These are phyloP conservation scores for Russula virescens DNA, from an alignment of 768 basidiomycete genomes.

Conservation along the genomic window DNA sequence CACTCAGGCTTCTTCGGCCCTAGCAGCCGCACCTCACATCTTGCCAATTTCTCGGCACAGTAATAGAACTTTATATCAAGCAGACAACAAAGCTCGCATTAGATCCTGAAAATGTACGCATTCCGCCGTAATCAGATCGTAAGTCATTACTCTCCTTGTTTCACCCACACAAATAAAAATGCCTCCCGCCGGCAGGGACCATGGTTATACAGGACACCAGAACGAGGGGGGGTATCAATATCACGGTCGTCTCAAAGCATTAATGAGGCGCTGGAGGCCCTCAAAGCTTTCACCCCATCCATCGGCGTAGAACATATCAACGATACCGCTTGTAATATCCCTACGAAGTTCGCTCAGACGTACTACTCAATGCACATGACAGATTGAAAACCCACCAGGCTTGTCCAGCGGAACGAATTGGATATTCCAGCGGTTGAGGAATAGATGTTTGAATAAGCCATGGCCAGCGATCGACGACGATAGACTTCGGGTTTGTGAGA, in stretches of 20 bases:
- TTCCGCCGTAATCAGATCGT: slow-evolving; percentile 8
- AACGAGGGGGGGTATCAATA: slow-evolving; percentile 7
- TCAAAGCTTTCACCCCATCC: slow-evolving; percentile 41
- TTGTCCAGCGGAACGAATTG: slow-evolving; percentile 60
- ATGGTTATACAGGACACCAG: not conserved
- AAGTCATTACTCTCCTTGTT: not conserved
- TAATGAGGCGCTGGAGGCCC: slow-evolving; percentile 36
- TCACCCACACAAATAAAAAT: slow-evolving; percentile 2
- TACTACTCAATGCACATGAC: not conserved
- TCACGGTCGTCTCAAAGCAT: slow-evolving; percentile 31
- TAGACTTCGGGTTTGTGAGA: slow-evolving; percentile 82
- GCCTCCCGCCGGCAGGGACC: slow-evolving; percentile 17
- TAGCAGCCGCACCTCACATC: no score
- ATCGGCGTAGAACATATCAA: slow-evolving; percentile 46
- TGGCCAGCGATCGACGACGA: slow-evolving; percentile 84
- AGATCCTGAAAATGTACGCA: slow-evolving; percentile 9
- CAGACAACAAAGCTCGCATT: slow-evolving; percentile 12
- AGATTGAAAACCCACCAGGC: slow-evolving; percentile 57
- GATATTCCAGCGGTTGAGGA: slow-evolving; percentile 82
- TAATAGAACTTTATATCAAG: no score
- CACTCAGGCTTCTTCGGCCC: no score
- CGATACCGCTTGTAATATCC: slow-evolving; percentile 47
- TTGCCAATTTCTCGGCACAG: no score
- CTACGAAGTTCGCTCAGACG: slow-evolving; percentile 28
- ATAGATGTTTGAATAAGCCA: slow-evolving; percentile 78